Conservation (phyloP, 352 stramenopile genomes). For the Phytopythium chamaehyphon region DNA sequence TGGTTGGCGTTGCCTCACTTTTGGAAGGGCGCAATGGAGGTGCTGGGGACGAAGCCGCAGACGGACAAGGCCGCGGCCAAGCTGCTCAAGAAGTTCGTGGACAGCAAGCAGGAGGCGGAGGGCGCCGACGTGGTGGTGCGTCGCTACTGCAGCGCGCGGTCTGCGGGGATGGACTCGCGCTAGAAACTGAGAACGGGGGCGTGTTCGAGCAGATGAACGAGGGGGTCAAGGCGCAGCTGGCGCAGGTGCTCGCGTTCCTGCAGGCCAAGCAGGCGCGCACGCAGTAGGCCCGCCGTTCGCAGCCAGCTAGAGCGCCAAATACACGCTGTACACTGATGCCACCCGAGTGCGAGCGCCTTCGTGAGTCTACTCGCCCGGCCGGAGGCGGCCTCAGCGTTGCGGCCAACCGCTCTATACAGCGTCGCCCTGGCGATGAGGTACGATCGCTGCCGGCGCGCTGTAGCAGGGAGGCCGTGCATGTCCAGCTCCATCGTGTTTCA, state of each 20-base stretch:
- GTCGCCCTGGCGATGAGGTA: no score
- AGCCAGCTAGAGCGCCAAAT: not conserved
- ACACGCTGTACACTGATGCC: not conserved
- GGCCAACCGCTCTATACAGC: no score
- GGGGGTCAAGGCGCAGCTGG: slow-evolving; percentile 70
- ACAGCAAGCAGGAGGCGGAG: slow-evolving; percentile 55
- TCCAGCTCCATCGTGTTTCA: no score
- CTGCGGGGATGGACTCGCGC: not conserved
- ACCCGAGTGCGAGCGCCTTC: not conserved
- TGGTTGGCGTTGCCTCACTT: no score
- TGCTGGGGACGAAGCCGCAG: slow-evolving; percentile 56
- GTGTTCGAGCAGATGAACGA: slow-evolving; percentile 52
- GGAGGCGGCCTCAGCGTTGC: no score
- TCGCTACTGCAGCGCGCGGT: not conserved
- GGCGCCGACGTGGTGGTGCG: slow-evolving; percentile 69
- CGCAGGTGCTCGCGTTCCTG: slow-evolving; percentile 70
- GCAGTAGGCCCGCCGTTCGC: not conserved
- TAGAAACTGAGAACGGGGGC: not conserved
- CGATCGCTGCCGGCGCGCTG: no score
- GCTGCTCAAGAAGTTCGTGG: slow-evolving; percentile 76
- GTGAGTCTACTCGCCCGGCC: not conserved
- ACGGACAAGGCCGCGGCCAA: slow-evolving; percentile 64
- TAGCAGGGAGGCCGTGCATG: no score
- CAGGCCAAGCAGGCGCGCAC: slow-evolving; percentile 29
- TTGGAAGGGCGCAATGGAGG: slow-evolving; percentile 45